phyloP scores from a whole-genome alignment of 1,284 basidiomycete genomes.

The Takashimella koratensis region DNA sequence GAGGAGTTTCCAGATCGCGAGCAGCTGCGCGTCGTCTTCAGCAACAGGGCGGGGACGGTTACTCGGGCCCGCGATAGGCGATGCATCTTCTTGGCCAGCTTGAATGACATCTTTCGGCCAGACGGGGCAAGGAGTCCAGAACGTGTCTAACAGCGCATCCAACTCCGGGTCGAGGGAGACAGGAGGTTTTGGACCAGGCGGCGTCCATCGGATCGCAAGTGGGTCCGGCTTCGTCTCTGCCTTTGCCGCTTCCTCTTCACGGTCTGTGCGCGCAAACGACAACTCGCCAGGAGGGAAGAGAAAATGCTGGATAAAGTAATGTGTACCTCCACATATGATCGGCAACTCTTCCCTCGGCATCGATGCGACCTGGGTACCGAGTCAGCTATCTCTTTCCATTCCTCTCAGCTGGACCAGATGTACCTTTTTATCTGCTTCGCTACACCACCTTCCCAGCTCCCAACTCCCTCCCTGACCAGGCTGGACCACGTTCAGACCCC shows the following conservation, averaged over 20 bases:
- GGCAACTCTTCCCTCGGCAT: conserved; percentile 58
- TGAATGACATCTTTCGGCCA: conserved; percentile 20
- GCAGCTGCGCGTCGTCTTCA: conserved; percentile 51
- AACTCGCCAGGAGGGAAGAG: conserved; percentile 68
- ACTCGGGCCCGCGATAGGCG: neutral
- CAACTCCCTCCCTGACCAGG: conserved; percentile 84
- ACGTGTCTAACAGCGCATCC: conserved; percentile 32
- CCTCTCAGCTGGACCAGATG: conserved; percentile 12
- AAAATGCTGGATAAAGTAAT: conserved; percentile 92
- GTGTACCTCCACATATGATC: conserved; percentile 89
- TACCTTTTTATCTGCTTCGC: conserved; percentile 66
- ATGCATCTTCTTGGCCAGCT: conserved; percentile 27
- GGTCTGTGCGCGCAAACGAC: conserved; percentile 34
- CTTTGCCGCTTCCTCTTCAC: conserved; percentile 5
- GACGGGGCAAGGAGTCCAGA: conserved; percentile 33
- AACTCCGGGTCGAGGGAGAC: conserved; percentile 27
- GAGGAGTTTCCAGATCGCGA: conserved; percentile 66
- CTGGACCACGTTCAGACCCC: conserved; percentile 79
- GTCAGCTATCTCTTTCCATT: conserved; percentile 66
- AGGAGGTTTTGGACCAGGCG: conserved; percentile 40
- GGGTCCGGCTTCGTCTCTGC: conserved; percentile 1
- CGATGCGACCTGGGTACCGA: conserved; percentile 33
- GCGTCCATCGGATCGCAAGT: conserved; percentile 26
- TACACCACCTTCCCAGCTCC: conserved; percentile 64
- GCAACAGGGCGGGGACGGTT: conserved; percentile 50